A percentile compares a stretch with the other conserved stretches of the same genome.
These are phyloP conservation scores for Chaetoceros tenuissimus DNA, from an alignment of 108 stramenopile genomes.

Conservation along the genomic window DNA sequence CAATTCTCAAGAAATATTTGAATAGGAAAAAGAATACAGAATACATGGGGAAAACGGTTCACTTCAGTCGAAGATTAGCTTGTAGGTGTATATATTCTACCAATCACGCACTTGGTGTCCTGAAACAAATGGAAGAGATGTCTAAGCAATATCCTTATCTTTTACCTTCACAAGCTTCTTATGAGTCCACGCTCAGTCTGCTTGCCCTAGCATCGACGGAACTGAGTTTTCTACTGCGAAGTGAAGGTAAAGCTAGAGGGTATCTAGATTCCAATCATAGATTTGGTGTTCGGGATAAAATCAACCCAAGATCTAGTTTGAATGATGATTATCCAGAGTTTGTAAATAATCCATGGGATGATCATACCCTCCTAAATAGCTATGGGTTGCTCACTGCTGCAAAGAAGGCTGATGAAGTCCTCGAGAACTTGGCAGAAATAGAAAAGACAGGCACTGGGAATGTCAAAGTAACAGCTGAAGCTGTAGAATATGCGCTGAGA, in stretches of 20 bases:
- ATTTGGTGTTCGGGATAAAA: no score
- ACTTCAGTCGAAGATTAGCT: background rate
- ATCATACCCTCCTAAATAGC: background rate
- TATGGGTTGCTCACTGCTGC: background rate
- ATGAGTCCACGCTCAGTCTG: background rate
- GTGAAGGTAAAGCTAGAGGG: background rate
- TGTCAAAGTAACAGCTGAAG: background rate
- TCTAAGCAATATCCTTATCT: background rate
- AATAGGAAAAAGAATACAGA: background rate
- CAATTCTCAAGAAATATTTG: no score
- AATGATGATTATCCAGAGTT: background rate
- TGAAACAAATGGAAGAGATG: background rate
- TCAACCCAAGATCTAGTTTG: background rate
- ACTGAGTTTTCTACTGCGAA: background rate
- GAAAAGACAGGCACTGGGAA: background rate
- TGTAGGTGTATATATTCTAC: background rate
- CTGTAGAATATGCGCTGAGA: background rate
- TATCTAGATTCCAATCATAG: no score
- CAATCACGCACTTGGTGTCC: background rate
- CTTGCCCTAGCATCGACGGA: background rate
- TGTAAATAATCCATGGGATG: background rate
- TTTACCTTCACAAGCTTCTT: background rate
- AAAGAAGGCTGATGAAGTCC: background rate
- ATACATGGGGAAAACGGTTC: background rate
- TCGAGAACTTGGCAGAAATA: background rate